A percentile compares a stretch with the other conserved stretches of the same genome.
Evolutionary conservation across 2,329 filamentous ascomycete genomes (phyloP).

Genomic region (Plectosphaerella sp.): DNA sequence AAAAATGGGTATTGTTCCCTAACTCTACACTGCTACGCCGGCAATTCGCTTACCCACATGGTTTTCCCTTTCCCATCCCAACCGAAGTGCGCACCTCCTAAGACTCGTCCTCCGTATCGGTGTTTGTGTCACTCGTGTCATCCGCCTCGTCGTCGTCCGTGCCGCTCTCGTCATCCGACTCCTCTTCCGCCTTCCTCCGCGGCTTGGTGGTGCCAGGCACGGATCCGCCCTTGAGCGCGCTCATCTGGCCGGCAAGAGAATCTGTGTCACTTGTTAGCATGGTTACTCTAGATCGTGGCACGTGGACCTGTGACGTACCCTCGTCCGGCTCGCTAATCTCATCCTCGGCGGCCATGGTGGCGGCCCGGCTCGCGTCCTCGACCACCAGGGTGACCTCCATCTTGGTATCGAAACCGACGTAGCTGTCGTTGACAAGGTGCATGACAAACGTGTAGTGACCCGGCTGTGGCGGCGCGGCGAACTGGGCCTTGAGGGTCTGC

Average conservation of each 20-base stretch:
- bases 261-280: constrained; percentile 46
- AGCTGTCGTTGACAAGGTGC: constrained; percentile 91
- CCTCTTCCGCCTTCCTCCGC: constrained; percentile 43
- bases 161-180: constrained; percentile 76
- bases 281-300: not conserved
- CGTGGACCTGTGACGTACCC: constrained; percentile 56
- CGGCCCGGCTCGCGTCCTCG: constrained; percentile 83
- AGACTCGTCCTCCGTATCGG: constrained; percentile 61
- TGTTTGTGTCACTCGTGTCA: constrained; percentile 65
- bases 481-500: constrained; percentile 95
- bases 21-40: no score
- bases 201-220: constrained; percentile 50
- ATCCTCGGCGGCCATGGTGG: constrained; percentile 75
- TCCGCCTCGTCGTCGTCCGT: constrained; percentile 66
- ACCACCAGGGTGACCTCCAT: constrained; percentile 86
- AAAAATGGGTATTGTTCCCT: no score
- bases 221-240: constrained; percentile 70
- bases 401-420: constrained; percentile 90
- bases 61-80: not conserved
- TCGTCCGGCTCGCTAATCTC: constrained; percentile 98
- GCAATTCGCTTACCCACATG: not conserved
- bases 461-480: constrained; percentile 86
- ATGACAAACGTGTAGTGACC: constrained; percentile 94
- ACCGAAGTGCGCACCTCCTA: constrained; percentile 16
- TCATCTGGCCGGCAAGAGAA: constrained; percentile 87